Evolutionary conservation across 1,284 basidiomycete genomes (phyloP), one percentile per base, ranked within the genome.

Genomic region (Sporisorium sorghi): DNA sequence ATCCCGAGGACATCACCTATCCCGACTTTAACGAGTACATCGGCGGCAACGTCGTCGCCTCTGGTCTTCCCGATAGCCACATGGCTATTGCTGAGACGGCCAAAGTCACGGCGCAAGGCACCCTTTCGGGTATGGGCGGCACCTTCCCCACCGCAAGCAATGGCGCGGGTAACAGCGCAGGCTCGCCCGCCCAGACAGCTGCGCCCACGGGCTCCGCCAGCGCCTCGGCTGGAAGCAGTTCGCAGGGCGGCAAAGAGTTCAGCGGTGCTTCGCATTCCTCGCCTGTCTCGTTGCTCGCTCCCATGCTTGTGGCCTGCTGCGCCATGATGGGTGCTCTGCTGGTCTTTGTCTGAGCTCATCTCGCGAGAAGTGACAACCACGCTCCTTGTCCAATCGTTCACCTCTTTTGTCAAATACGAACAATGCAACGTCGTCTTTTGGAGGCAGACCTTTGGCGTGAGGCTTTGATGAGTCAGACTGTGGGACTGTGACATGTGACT

Each of bases 1-100:
- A 87, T 70, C 77, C 68, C n/a, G 87, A 87, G 77, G 69, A 73
- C 43, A 76, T 83, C 35, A 79, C 77, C 30, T 86, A 80, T 75
- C 80, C 80, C 0, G 50, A 51, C 60, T 79, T 74, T 56, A 59
- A 14, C 14, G 50, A 72, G 5, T 79, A 74, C 63, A 52, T 58
- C 32, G 39, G 37, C 17, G 78, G 77, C 47, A 75, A 71, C 28
- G 48, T 74, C 4, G 10, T 37, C 15, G 68, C 78, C 7, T 59
- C 66, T 3, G 76, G 76, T n/a, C 43, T 78, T 9, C 79, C 79
- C 17, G 39, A 50, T 19, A 46, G 33, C 32, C 47, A 46, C 17
- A 69, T 73, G 57, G 24, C 40, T 17, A 60, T 77, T 42, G 50
- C 53, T 19, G 12, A 46, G 7, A 59, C 49, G 1, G 58, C 57